phyloP scores from a whole-genome alignment of 352 stramenopile genomes.

The Globisporangium okanoganense region DNA sequence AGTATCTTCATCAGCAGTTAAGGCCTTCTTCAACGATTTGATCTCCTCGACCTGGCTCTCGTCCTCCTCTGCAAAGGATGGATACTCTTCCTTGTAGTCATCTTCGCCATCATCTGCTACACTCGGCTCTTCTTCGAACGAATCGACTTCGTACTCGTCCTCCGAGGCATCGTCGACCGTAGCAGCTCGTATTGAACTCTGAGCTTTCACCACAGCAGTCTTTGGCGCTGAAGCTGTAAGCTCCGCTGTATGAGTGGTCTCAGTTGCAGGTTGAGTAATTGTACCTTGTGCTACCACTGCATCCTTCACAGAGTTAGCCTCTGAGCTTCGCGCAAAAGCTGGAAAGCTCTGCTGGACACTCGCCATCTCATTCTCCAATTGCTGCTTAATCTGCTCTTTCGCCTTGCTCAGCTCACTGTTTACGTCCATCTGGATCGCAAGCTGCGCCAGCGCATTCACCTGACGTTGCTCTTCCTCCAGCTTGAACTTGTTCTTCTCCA shows the following conservation, averaged over 20 bases:
- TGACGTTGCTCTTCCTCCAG: conserved; percentile 38
- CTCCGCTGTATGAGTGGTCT: neutral
- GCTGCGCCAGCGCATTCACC: conserved; percentile 33
- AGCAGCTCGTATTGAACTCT: neutral
- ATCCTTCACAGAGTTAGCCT: too few relatives aligned
- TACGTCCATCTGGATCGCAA: conserved; percentile 36
- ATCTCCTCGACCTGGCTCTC: neutral
- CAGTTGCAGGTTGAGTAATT: neutral
- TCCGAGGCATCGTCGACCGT: neutral
- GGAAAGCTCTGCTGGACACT: conserved; percentile 27
- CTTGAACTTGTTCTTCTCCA: conserved; percentile 28
- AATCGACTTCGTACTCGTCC: conserved; percentile 34
- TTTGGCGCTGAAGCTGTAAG: neutral
- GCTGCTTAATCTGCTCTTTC: conserved; percentile 26
- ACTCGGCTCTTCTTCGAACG: conserved; percentile 26
- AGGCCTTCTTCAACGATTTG: neutral
- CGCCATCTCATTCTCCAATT: conserved; percentile 29
- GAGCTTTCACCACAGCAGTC: neutral
- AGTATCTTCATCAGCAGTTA: neutral
- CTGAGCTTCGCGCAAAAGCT: too few relatives aligned
- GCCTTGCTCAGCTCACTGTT: conserved; percentile 18
- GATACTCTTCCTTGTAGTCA: neutral
- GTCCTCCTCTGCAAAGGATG: neutral
- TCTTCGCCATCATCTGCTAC: neutral
- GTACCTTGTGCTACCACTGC: too few relatives aligned